Evolutionary conservation across 2,329 filamentous ascomycete genomes (phyloP).

Genomic region (Penicillium sp.): DNA sequence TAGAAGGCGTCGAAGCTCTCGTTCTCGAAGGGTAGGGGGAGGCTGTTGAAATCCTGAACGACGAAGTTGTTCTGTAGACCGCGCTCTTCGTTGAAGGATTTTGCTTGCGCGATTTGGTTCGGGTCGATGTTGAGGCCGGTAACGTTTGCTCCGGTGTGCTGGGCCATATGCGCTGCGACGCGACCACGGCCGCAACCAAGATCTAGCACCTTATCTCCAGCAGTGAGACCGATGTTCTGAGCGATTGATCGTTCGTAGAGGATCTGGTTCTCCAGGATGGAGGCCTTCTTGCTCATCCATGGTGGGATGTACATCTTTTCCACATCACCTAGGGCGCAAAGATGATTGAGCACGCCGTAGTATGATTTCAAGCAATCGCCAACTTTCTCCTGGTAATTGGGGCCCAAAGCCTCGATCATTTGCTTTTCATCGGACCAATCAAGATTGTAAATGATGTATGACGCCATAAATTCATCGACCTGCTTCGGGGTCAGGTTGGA

Average conservation of each 20-base stretch:
- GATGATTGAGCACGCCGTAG: conserved; percentile 57
- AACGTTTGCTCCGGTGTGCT: conserved; percentile 48
- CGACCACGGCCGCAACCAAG: conserved; percentile 56
- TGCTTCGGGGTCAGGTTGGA: conserved; percentile 51
- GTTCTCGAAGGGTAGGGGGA: conserved; percentile 54
- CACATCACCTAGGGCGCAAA: conserved; percentile 57
- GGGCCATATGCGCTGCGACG: conserved; percentile 56
- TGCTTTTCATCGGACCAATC: conserved; percentile 55
- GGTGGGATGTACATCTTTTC: conserved; percentile 62
- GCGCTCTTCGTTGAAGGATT: conserved; percentile 45
- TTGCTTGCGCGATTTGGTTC: conserved; percentile 52
- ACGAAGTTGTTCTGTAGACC: conserved; percentile 51
- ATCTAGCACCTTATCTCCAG: conserved; percentile 52
- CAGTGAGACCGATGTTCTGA: conserved; percentile 46
- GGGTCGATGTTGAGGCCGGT: conserved; percentile 58
- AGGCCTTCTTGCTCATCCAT: conserved; percentile 53
- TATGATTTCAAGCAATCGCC: conserved; percentile 55
- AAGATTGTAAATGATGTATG: conserved; percentile 58
- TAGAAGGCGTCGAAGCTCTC: conserved; percentile 54
- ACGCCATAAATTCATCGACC: conserved; percentile 58
- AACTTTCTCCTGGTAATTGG: conserved; percentile 52
- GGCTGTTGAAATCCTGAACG: conserved; percentile 53
- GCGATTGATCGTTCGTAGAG: conserved; percentile 55
- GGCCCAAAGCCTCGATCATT: conserved; percentile 51
- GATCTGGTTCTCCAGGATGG: conserved; percentile 54